Evolutionary conservation across 352 stramenopile genomes (phyloP), one percentile per base, ranked within the genome.

Genomic region (Phytophthora colocasiae): DNA sequence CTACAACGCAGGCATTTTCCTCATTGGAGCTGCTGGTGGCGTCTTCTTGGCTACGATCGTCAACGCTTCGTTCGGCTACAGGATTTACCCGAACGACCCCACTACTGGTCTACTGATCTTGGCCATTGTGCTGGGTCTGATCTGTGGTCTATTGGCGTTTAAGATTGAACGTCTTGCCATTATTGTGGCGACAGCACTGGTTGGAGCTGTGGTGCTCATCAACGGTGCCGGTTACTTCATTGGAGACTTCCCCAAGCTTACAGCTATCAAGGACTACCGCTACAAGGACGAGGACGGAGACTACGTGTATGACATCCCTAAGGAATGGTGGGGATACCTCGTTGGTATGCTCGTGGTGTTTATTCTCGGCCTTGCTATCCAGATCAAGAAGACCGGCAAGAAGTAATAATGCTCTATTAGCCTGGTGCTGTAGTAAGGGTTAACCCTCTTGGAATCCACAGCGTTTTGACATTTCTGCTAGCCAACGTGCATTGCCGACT

Each of bases 221-320:
- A 87, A 80, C 66, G 81, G 84, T 29, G 59, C 83, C 2, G 85
- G 85, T 2, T 90, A 91, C 61, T 91, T 90, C 45, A 78, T 76
- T 11, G 78, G 78, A 22, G 38, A 84, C 66, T 89, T 84, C 56
- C 80, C 82, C 15, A 69, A 59, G 27, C 66, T 71, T 14, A 73
- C 60, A 9, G 58, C 72, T 50, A 71, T 87, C 36, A 71, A 78
- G 61, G 47, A 69, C 11, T 84, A 82, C 60, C 69, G 66, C 27
- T 67, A 73, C 22, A 62, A 77, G 53, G 61, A 77, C 54, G 62
- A 68, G 24, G 26, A 54, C 14, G 76, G 73, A 31, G 62, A 80
- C 41, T 83, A 63, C 46, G 56, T 73, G 36, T 87, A 87, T 71
- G 27, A 73, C 39, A 68, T 91, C 24, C 82, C 82, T 10, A 62